A percentile compares a stretch with the other conserved stretches of the same genome.
These are phyloP conservation scores for Trichophyton benhamiae DNA, from an alignment of 2,329 filamentous ascomycete genomes.

Conservation along the genomic window DNA sequence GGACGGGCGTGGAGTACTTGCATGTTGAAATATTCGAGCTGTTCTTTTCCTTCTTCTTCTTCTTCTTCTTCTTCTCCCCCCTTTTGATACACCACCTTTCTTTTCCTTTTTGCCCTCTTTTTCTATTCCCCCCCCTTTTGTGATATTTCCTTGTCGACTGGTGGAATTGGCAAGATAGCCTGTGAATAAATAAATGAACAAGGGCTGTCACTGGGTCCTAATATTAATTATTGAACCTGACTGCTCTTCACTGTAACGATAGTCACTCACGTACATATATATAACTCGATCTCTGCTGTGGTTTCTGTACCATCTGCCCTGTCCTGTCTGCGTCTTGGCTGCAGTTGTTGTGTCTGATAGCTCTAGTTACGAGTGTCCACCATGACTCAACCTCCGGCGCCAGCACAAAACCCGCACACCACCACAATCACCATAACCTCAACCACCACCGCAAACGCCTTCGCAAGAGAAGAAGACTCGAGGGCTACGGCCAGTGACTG, in stretches of 20 bases:
- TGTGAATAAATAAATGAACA: slow-evolving; percentile 1
- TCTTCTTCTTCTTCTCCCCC: not conserved
- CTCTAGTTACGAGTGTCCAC: no score
- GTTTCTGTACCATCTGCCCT: not conserved
- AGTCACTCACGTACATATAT: not conserved
- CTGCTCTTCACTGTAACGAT: not conserved
- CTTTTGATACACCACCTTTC: not conserved
- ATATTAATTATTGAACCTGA: not conserved
- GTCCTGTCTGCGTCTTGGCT: not conserved
- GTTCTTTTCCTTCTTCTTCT: not conserved
- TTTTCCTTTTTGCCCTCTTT: not conserved
- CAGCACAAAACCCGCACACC: not conserved
- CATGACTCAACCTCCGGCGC: not conserved
- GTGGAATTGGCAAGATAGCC: slow-evolving; percentile 1
- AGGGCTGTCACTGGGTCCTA: not conserved
- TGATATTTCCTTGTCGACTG: not conserved
- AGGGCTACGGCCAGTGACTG: not conserved
- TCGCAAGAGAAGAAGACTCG: not conserved
- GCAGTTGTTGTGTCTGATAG: not conserved
- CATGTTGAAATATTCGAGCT: not conserved
- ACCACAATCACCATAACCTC: slow-evolving; percentile 1
- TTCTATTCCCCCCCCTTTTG: not conserved
- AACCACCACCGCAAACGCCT: not conserved
- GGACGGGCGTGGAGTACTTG: not conserved
- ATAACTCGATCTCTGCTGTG: not conserved